Conservation (phyloP, 139 green algal genomes). For the Bryopsis sp. region DNA sequence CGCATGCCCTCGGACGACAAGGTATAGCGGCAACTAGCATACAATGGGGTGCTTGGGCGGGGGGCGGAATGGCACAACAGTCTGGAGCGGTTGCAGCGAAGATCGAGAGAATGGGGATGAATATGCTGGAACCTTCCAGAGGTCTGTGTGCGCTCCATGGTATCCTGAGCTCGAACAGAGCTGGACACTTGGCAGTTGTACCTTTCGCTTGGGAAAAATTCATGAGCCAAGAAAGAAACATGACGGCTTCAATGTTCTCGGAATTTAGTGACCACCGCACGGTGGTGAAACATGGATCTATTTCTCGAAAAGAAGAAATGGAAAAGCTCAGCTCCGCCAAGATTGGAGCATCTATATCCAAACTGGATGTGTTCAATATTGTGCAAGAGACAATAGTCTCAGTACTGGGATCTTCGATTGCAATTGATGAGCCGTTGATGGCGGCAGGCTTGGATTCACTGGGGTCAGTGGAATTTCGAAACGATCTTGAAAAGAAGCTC, state of each 20-base stretch:
- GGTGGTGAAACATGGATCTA: too few species aligned
- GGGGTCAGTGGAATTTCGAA: constrained; percentile 59
- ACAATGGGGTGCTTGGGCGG: constrained; percentile 65
- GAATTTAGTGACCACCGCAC: constrained; percentile 3
- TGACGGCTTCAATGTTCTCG: not conserved
- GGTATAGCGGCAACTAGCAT: constrained; percentile 39
- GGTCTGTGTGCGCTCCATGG: constrained; percentile 44
- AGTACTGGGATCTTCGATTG: constrained; percentile 15
- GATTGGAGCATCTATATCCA: not conserved
- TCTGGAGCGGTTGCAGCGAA: constrained; percentile 31
- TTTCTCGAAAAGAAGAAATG: not conserved
- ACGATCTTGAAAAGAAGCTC: constrained; percentile 45
- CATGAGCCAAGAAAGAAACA: not conserved
- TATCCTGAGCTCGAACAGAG: not conserved
- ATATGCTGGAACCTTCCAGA: constrained; percentile 34
- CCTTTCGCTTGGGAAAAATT: constrained; percentile 9
- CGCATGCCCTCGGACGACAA: not conserved
- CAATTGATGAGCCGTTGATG: constrained; percentile 38
- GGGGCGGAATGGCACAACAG: constrained; percentile 47
- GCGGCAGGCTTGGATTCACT: constrained; percentile 68
- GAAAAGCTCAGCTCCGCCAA: not conserved
- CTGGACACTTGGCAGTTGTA: not conserved
- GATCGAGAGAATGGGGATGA: constrained; percentile 57
- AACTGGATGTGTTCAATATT: not conserved
- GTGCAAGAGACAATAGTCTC: not conserved